Base-by-base conservation (phyloP, 352 stramenopile genomes). In the Phytopythium kandeliae region DNA sequence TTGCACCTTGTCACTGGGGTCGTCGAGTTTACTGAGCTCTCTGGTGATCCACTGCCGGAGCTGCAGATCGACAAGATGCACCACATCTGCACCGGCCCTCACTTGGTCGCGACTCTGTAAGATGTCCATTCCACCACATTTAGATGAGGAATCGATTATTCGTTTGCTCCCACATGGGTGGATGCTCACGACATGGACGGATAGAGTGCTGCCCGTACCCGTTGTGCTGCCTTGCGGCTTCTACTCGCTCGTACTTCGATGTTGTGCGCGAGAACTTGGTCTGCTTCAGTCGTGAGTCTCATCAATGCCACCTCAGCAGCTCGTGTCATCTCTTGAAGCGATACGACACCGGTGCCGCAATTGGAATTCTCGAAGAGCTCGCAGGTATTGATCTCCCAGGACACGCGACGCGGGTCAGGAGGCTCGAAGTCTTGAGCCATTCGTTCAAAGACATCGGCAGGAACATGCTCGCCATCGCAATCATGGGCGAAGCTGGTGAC, bases 1-100 rank as follows among this genome's bases (percentile, higher is more conserved):
- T 45, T 64, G 42, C 8, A 21, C 38, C 38, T 57, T 62, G 15
- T 56, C 34, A 25, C 50, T 25, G 46, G 30, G 11, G 16, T 35
- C 19, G 31, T 17, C 15, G 42, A 42, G 21, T 62, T 26, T 0
- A 57, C 31, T 60, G 44, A 87, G 55, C 44, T 65, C 51, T 19
- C 30, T 43, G 1, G 77, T 78, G 59, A 89, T 73, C 73, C 74
- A 86, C 25, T 68, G 67, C 28, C 79, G 67, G 5, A 87, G 64
- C 24, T 71, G 54, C 49, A 88, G 52, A 36, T 88, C 79, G 24
- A 90, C 65, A 12, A 63, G 59, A 38, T 90, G 76, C 13, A 67
- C 40, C 16, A 80, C 30, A 21, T 60, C 78, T 9, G 56, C 54
- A 10, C 61, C 42, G 2, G 55, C 81, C 30, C 37, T 54, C 15